phyloP scores from a whole-genome alignment of 2,329 filamentous ascomycete species.

The Fusarium dimerum region DNA sequence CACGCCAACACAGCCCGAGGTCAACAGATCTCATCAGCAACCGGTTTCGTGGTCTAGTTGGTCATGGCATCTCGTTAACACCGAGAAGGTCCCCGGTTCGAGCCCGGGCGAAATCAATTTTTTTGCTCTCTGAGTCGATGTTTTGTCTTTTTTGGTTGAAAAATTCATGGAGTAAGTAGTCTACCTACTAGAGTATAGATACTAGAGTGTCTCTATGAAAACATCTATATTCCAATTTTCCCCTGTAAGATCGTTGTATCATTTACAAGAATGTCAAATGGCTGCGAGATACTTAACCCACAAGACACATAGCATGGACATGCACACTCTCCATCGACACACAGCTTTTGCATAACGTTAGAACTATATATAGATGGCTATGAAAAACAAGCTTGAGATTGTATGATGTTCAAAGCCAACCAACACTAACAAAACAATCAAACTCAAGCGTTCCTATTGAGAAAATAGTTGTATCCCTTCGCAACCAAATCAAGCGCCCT shows the following conservation, averaged over 20 bases:
- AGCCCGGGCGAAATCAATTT: slow-evolving; percentile 25
- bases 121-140: neutral
- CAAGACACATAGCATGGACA: too few species aligned
- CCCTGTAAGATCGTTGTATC: too few species aligned
- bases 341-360: too few species aligned
- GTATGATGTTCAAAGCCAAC: neutral
- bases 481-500: slow-evolving; percentile 45
- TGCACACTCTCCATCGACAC: too few species aligned
- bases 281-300: too few species aligned
- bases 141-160: neutral
- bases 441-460: slow-evolving; percentile 7
- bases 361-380: neutral
- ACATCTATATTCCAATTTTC: too few species aligned
- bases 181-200: neutral
- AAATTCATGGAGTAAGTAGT: neutral
- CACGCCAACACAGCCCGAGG: neutral
- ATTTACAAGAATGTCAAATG: too few species aligned
- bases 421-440: neutral
- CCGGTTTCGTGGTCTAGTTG: slow-evolving; percentile 27
- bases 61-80: slow-evolving; percentile 27
- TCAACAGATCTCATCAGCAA: neutral
- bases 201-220: neutral
- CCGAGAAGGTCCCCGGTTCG: slow-evolving; percentile 28
- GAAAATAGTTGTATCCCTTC: slow-evolving; percentile 21
- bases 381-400: neutral